phyloP scores from a whole-genome alignment of 164 flowering plant species.

The Piper longum region DNA sequence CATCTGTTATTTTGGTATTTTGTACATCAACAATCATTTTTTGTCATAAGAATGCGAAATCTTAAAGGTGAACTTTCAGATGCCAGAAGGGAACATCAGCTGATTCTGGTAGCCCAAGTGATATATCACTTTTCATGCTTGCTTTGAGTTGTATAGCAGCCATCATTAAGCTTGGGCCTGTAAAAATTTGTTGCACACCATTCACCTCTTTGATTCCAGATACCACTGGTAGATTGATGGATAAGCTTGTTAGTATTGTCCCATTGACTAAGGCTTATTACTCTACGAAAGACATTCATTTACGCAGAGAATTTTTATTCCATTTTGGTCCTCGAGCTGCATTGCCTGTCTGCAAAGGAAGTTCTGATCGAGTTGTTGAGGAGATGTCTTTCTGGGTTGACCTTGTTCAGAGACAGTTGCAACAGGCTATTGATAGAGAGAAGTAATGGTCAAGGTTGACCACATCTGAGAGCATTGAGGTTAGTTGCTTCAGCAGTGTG shows the following conservation, averaged over 20 bases:
- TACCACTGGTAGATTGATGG: slow-evolving; percentile 83
- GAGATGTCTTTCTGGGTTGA: slow-evolving; percentile 88
- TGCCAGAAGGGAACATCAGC: slow-evolving; percentile 25
- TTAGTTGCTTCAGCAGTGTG: slow-evolving; percentile 5
- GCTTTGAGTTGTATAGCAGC: slow-evolving; percentile 74
- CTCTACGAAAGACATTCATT: slow-evolving; percentile 64
- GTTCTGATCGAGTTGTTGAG: slow-evolving; percentile 45
- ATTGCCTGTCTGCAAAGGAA: slow-evolving; percentile 25
- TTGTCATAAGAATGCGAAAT: slow-evolving; percentile 1
- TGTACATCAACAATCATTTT: slow-evolving; percentile 5
- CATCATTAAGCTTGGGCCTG: slow-evolving; percentile 79
- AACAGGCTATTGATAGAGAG: slow-evolving; percentile 77
- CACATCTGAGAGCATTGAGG: slow-evolving; percentile 97
- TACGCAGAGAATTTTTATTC: slow-evolving; percentile 73
- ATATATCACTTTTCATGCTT: slow-evolving; percentile 67
- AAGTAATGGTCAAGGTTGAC: slow-evolving; percentile 91
- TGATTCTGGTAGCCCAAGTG: slow-evolving; percentile 42
- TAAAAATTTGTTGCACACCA: slow-evolving; percentile 76
- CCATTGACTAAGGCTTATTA: slow-evolving; percentile 60
- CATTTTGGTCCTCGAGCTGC: slow-evolving; percentile 97
- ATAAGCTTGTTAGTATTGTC: slow-evolving; percentile 63
- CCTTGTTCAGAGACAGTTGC: slow-evolving; percentile 80
- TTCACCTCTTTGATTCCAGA: slow-evolving; percentile 74
- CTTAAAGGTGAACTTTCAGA: slow-evolving; percentile 23
- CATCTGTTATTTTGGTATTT: slow-evolving; percentile 2